Evolutionary conservation across 2,329 filamentous ascomycete genomes (phyloP).

Genomic region (Gremmenia infestans): DNA sequence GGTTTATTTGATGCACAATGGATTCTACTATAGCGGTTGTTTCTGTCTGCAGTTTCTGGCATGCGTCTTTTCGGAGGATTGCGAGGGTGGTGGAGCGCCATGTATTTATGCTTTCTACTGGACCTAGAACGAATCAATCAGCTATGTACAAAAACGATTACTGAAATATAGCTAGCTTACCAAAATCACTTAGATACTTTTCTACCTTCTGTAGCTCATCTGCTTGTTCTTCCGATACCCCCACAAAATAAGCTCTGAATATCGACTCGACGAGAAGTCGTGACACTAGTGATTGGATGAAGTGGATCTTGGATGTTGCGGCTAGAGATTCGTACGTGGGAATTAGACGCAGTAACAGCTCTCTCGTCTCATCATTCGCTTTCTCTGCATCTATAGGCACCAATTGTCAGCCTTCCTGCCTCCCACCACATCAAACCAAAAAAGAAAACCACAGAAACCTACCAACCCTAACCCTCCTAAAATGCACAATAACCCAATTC

Average conservation of each 20-base stretch:
- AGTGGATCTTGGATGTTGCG: conserved; percentile 51
- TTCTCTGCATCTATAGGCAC: conserved; percentile 37
- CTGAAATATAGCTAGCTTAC: conserved; percentile 12
- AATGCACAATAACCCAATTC: conserved; percentile 70
- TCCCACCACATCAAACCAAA: neutral
- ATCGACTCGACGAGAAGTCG: conserved; percentile 55
- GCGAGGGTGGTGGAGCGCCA: conserved; percentile 63
- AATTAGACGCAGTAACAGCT: conserved; percentile 44
- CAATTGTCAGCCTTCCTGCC: conserved; percentile 5
- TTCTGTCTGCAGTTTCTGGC: conserved; percentile 41
- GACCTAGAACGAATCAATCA: conserved; percentile 31
- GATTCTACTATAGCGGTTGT: conserved; percentile 40
- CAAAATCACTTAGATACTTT: conserved; percentile 20
- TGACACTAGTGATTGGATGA: conserved; percentile 59
- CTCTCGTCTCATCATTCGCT: conserved; percentile 37
- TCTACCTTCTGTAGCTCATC: conserved; percentile 38
- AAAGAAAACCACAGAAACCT: conserved; percentile 10
- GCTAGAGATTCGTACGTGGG: conserved; percentile 54
- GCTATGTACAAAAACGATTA: neutral
- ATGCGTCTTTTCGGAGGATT: conserved; percentile 50
- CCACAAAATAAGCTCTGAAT: conserved; percentile 60
- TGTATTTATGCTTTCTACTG: conserved; percentile 53
- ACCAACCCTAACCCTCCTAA: conserved; percentile 54
- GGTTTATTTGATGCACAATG: conserved; percentile 44
- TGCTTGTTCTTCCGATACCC: conserved; percentile 51